Conservation (phyloP, 805 yeast genomes). For the Zygoascus tannicola region DNA sequence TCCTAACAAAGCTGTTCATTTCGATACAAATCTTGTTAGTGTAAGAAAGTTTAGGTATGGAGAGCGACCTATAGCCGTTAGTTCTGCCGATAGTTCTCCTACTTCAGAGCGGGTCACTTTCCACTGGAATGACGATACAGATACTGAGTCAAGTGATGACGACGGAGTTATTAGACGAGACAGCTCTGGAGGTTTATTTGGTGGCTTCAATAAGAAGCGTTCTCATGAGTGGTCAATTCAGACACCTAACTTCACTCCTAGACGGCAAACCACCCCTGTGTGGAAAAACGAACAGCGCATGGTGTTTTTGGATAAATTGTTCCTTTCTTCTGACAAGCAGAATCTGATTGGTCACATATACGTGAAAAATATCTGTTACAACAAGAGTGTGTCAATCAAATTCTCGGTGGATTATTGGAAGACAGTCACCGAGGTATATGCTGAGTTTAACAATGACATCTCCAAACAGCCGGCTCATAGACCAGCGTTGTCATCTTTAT, state of each 20-base stretch:
- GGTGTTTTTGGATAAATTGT: slow-evolving; percentile 59
- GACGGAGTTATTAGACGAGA: slow-evolving; percentile 7
- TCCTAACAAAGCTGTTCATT: slow-evolving; percentile 69
- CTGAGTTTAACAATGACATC: slow-evolving; percentile 48
- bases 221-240: slow-evolving; percentile 22
- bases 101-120: slow-evolving; percentile 28
- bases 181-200: not conserved
- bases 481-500: not conserved
- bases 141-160: slow-evolving; percentile 19
- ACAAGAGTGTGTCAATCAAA: slow-evolving; percentile 57
- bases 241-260: slow-evolving; percentile 25
- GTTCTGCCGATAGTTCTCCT: slow-evolving; percentile 56
- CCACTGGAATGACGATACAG: slow-evolving; percentile 24
- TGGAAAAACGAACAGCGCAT: slow-evolving; percentile 19
- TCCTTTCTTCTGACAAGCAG: slow-evolving; percentile 48
- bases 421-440: slow-evolving; percentile 60
- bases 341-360: slow-evolving; percentile 64
- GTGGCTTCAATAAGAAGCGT: slow-evolving; percentile 12
- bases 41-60: slow-evolving; percentile 62
- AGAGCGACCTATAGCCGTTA: slow-evolving; percentile 69
- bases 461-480: slow-evolving; percentile 17
- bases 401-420: slow-evolving; percentile 77
- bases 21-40: slow-evolving; percentile 50
- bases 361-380: slow-evolving; percentile 63
- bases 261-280: slow-evolving; percentile 11